Evolutionary conservation across 768 basidiomycete genomes (phyloP).

Genomic region (Lactarius psammicola): DNA sequence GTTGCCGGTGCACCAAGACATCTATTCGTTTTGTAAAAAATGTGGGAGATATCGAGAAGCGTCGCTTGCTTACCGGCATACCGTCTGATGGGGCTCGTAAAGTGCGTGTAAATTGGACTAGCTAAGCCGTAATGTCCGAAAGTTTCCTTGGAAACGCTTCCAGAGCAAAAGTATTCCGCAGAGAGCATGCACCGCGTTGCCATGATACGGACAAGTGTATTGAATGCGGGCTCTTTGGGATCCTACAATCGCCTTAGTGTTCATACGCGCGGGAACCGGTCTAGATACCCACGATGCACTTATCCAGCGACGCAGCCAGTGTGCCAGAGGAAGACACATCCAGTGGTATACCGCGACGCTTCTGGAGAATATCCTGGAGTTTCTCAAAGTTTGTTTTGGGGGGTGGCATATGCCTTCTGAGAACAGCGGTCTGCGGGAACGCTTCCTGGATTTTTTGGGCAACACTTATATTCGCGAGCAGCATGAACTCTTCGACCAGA

Average conservation of each 20-base stretch:
- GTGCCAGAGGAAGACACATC: slow-evolving; percentile 92
- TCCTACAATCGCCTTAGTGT: slow-evolving; percentile 50
- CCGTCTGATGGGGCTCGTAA: slow-evolving; percentile 94
- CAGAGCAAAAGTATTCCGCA: slow-evolving; percentile 97
- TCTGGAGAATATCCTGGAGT: slow-evolving; percentile 85
- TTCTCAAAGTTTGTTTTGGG: slow-evolving; percentile 95
- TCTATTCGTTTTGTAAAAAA: slow-evolving; percentile 45
- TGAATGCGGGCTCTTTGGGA: slow-evolving; percentile 82
- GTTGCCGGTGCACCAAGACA: slow-evolving; percentile 91
- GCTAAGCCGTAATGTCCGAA: slow-evolving; percentile 99
- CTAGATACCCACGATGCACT: slow-evolving; percentile 64
- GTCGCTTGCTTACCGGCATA: slow-evolving; percentile 69
- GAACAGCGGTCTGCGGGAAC: slow-evolving; percentile 93
- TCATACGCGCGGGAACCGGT: slow-evolving; percentile 15
- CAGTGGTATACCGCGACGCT: slow-evolving; percentile 76
- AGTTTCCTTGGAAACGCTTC: slow-evolving; percentile 86
- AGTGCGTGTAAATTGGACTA: slow-evolving; percentile 95
- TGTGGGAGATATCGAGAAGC: neutral
- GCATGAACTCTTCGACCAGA: slow-evolving; percentile 98
- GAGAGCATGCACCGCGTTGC: slow-evolving; percentile 98
- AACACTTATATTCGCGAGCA: slow-evolving; percentile 94
- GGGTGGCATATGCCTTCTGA: slow-evolving; percentile 89
- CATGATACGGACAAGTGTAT: slow-evolving; percentile 98
- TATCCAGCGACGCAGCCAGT: slow-evolving; percentile 83
- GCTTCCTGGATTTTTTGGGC: slow-evolving; percentile 89